Evolutionary conservation across 129 eudicot species (phyloP).

Genomic region (Pittosporum tobira): DNA sequence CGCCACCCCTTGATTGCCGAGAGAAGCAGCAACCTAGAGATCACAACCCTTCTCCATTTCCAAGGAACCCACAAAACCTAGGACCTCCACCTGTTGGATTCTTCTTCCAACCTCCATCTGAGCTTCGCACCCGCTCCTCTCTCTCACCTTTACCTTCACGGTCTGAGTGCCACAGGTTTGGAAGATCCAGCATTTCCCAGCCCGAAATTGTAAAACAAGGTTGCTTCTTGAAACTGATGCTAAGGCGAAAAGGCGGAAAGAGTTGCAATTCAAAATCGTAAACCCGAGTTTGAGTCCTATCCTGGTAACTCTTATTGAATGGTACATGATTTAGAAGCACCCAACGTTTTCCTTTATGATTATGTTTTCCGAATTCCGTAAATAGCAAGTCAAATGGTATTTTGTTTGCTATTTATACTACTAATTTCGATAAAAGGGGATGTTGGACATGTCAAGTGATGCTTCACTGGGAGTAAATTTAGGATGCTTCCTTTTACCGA

Average conservation of each 20-base stretch:
- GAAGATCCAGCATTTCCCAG: constrained; percentile 9
- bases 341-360: too few species aligned
- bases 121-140: constrained; percentile 28
- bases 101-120: constrained; percentile 23
- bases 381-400: too few species aligned
- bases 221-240: constrained; percentile 36
- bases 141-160: constrained; percentile 14
- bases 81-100: constrained; percentile 49
- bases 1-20: constrained; percentile 9
- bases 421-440: too few species aligned
- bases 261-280: constrained; percentile 24
- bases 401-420: too few species aligned
- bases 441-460: too few species aligned
- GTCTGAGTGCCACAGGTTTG: constrained; percentile 7
- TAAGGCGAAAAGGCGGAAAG: constrained; percentile 24
- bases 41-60: constrained; percentile 30
- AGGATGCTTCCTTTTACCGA: too few species aligned
- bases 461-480: too few species aligned
- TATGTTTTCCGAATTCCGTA: too few species aligned
- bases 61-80: constrained; percentile 28
- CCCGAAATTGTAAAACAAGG: constrained; percentile 35
- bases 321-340: too few species aligned
- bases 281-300: neutral
- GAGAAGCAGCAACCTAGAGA: constrained; percentile 12
- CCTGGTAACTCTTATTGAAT: neutral